Conservation (phyloP, 768 basidiomycete genomes). For the Boletus subcaerulescens region DNA sequence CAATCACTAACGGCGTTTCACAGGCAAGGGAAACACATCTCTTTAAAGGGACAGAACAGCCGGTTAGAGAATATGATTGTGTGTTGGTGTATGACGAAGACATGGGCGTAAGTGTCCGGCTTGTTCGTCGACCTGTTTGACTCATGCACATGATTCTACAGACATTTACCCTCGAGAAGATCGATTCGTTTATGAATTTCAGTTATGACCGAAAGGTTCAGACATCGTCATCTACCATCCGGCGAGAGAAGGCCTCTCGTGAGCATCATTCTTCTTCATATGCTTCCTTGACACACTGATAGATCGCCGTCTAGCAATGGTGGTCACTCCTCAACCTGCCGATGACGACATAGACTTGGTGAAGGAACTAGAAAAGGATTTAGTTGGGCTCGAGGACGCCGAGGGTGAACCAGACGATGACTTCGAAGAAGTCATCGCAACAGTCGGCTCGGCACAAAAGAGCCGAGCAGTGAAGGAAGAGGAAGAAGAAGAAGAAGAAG, state of each 20-base stretch:
- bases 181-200: constrained; percentile 63
- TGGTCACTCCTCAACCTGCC: constrained; percentile 22
- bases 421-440: constrained; percentile 39
- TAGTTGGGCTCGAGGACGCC: constrained; percentile 32
- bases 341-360: constrained; percentile 28
- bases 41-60: constrained; percentile 56
- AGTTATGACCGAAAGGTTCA: constrained; percentile 47
- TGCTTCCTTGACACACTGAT: neutral
- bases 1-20: neutral
- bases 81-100: constrained; percentile 80
- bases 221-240: constrained; percentile 20
- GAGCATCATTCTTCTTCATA: constrained; percentile 8
- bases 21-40: constrained; percentile 53
- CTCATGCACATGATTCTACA: constrained; percentile 29
- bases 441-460: constrained; percentile 22
- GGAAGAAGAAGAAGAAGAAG: constrained; percentile 32
- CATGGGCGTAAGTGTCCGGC: constrained; percentile 48
- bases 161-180: constrained; percentile 72
- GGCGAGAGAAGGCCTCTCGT: constrained; percentile 20
- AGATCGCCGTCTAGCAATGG: constrained; percentile 14
- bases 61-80: constrained; percentile 70
- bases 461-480: constrained; percentile 33
- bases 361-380: constrained; percentile 28
- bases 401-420: constrained; percentile 45
- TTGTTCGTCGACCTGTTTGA: neutral